These are phyloP conservation scores for Psidium friedrichsthalianum DNA, from an alignment of 345 rosid genomes.

Conservation along the genomic window DNA sequence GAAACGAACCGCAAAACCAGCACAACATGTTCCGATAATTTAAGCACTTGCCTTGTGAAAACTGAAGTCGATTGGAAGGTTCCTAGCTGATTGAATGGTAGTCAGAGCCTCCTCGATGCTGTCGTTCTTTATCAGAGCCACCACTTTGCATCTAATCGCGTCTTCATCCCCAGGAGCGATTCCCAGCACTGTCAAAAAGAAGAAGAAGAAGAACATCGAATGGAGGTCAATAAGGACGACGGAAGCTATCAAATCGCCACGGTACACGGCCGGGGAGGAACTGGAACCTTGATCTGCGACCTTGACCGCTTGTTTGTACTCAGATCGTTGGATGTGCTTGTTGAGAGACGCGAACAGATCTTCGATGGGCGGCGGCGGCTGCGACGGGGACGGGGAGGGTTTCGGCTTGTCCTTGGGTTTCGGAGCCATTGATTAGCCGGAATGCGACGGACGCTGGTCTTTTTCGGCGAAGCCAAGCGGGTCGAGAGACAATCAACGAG, in stretches of 20 bases:
- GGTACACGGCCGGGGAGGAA: background rate
- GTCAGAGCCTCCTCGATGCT: conserved; percentile 60
- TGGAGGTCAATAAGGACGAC: background rate
- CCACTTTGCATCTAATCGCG: conserved; percentile 78
- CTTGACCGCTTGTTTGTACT: conserved; percentile 46
- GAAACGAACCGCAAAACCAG: background rate
- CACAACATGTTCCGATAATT: background rate
- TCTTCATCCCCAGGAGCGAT: conserved; percentile 72
- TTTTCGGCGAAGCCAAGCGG: background rate
- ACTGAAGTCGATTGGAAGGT: conserved; percentile 38
- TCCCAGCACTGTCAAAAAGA: conserved; percentile 40
- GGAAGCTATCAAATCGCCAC: background rate
- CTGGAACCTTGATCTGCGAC: conserved; percentile 67
- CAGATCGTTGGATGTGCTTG: conserved; percentile 47
- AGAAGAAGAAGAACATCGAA: background rate
- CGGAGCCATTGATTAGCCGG: conserved; percentile 50
- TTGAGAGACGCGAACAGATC: conserved; percentile 71
- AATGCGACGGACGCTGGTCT: background rate
- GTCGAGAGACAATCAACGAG: background rate
- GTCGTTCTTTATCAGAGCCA: conserved; percentile 64
- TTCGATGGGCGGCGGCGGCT: conserved; percentile 66
- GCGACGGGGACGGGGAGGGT: conserved; percentile 24
- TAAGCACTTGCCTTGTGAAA: conserved; percentile 42
- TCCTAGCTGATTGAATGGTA: conserved; percentile 35
- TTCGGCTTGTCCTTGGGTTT: conserved; percentile 56